Evolutionary conservation across 2,329 filamentous ascomycete species (phyloP).

Genomic region (Verticillium dahliae): DNA sequence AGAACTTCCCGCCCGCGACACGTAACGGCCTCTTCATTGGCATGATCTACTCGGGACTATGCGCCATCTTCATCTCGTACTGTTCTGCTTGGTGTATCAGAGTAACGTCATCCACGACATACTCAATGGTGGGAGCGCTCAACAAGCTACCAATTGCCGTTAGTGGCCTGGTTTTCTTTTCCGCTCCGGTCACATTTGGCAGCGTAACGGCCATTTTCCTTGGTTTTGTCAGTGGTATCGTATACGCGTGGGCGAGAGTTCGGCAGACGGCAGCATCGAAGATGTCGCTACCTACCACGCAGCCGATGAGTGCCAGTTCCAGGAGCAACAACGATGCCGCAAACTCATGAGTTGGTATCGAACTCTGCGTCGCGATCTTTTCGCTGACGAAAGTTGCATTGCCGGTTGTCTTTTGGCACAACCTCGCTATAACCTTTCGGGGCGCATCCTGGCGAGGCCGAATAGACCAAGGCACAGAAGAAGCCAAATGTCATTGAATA

Average conservation of each 20-base stretch:
- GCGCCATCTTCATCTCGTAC: conserved; percentile 98
- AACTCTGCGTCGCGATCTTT: neutral
- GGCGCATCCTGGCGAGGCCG: too few relatives aligned
- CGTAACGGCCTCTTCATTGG: conserved; percentile 76
- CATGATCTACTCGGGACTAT: conserved; percentile 91
- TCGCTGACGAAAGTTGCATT: neutral
- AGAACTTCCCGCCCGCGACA: conserved; percentile 80
- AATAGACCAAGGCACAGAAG: too few relatives aligned
- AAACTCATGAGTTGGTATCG: conserved; percentile 38
- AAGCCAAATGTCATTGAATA: too few relatives aligned
- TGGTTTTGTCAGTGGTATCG: conserved; percentile 85
- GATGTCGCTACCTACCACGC: conserved; percentile 60
- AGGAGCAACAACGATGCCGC: conserved; percentile 84
- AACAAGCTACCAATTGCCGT: conserved; percentile 97
- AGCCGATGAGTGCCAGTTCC: conserved; percentile 81
- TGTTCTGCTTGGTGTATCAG: conserved; percentile 98
- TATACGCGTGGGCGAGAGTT: conserved; percentile 83
- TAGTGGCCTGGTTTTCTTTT: conserved; percentile 90
- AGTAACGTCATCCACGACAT: conserved; percentile 93
- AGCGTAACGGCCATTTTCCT: conserved; percentile 87
- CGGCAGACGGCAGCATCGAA: conserved; percentile 65
- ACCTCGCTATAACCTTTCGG: too few relatives aligned
- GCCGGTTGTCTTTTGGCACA: neutral
- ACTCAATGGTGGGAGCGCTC: conserved; percentile 95
- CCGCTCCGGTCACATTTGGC: conserved; percentile 85